These are phyloP conservation scores for Crucibulum laeve DNA, from an alignment of 768 basidiomycete genomes.

Conservation along the genomic window DNA sequence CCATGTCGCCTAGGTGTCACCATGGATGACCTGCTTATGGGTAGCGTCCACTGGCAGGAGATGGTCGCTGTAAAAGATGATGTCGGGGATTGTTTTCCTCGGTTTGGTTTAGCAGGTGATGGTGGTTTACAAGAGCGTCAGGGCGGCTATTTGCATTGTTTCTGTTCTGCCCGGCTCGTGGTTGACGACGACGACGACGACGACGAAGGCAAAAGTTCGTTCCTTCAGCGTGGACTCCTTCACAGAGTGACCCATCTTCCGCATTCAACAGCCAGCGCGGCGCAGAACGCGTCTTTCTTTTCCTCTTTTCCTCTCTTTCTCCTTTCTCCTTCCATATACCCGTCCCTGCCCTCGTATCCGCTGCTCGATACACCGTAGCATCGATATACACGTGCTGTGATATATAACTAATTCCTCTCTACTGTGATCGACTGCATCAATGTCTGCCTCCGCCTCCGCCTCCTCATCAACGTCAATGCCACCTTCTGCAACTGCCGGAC, in stretches of 20 bases:
- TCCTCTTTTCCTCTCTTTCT: constrained; percentile 26
- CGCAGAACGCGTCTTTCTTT: constrained; percentile 35
- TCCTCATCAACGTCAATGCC: constrained; percentile 44
- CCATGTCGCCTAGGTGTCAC: too few species aligned
- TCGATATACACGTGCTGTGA: constrained; percentile 12
- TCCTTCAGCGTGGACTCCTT: constrained; percentile 23
- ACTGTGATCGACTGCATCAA: constrained; percentile 18
- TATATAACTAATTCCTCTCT: constrained; percentile 9
- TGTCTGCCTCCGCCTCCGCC: constrained; percentile 41
- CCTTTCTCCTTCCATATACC: constrained; percentile 8
- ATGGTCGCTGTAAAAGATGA: neutral
- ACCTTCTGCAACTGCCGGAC: constrained; percentile 36
- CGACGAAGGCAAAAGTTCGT: constrained; percentile 21
- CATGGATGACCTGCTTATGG: too few species aligned
- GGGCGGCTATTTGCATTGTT: constrained; percentile 7
- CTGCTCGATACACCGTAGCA: constrained; percentile 6
- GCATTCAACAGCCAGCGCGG: constrained; percentile 19
- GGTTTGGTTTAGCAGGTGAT: neutral
- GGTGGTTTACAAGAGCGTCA: neutral
- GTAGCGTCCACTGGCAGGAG: too few species aligned
- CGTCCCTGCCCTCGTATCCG: constrained; percentile 12
- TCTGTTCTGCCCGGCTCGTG: constrained; percentile 18
- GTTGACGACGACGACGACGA: constrained; percentile 29
- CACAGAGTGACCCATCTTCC: constrained; percentile 24
- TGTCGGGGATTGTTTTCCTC: neutral